Evolutionary conservation across 768 basidiomycete species (phyloP), one percentile per base, ranked within the genome.

Genomic region (Trametes elegans): DNA sequence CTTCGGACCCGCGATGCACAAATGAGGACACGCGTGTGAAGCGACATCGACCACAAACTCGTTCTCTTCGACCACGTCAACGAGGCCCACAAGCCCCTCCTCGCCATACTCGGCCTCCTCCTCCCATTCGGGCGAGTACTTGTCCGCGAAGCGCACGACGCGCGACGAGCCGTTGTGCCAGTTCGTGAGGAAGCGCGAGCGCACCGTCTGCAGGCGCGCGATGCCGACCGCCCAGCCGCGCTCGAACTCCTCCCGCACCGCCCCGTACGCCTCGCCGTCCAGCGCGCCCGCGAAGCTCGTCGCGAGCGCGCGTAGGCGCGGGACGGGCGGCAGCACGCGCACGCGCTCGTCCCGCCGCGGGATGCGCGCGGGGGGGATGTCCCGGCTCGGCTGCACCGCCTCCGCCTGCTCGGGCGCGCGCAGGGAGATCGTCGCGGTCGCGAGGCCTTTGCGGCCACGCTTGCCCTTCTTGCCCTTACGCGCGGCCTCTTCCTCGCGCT

Each of bases 161-260:
- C 69, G 70, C 41, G 48, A 31, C 27, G 75, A 57, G 0, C 79
- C 79, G 55, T 81, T 79, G 36, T 58, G 67, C 62, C 76, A 79
- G 26, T 79, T 82, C 58, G 75, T 69, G 45, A 63, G 62, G 49
- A 83, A 58, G 49, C 83, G 71, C 5, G 64, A 67, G 27, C 79
- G 75, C 13, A 74, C 77, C n/a, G 76, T 75, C n/a, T 66, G 67
- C 21, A 88, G 70, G 42, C 78, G 77, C 14, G 71, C 67, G 41
- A 88, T 61, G 3, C 86, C 87, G 59, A 83, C 79, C 2, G 68
- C 66, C 87, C 87, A 88, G 14, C 87, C 88, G 24, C 68, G 73
- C 63, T 74, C 74, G 62, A 88, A 90, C 58, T 81, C 79, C 1
- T 66, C 65, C 10, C 74, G 72, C 41, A 85, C 76, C 29, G 62